Evolutionary conservation across 176 grass and related monocot genomes (phyloP).

Genomic region (Echinochloa phyllopogon): DNA sequence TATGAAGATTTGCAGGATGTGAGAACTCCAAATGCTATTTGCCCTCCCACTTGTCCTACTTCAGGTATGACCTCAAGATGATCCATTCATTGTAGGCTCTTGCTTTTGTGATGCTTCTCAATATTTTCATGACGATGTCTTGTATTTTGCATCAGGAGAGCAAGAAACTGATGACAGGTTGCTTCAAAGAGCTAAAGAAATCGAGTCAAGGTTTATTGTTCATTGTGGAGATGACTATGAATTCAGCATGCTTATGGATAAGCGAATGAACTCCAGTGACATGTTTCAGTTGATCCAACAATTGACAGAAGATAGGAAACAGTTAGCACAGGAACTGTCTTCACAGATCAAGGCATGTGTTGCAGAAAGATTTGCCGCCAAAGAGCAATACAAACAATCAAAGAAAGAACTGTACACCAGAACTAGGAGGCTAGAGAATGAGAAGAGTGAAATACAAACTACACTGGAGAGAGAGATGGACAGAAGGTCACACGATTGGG

Average conservation of each 20-base stretch:
- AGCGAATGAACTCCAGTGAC: conserved; percentile 40
- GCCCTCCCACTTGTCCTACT: not conserved
- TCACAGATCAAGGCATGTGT: conserved; percentile 87
- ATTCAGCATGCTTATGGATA: conserved; percentile 41
- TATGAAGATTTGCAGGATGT: conserved; percentile 68
- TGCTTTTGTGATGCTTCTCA: not conserved
- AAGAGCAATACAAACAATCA: conserved; percentile 66
- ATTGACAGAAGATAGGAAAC: conserved; percentile 73
- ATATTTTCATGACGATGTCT: conserved; percentile 24
- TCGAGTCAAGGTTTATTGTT: conserved; percentile 58
- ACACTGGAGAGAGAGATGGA: conserved; percentile 72
- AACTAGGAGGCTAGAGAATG: conserved; percentile 73
- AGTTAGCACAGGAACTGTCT: conserved; percentile 65
- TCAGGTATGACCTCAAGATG: conserved; percentile 27
- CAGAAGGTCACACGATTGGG: conserved; percentile 77
- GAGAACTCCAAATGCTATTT: conserved; percentile 32
- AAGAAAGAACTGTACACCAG: conserved; percentile 61
- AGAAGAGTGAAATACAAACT: conserved; percentile 69
- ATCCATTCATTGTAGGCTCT: not conserved
- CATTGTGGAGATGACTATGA: conserved; percentile 59
- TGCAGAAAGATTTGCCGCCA: conserved; percentile 64
- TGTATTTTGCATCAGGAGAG: conserved; percentile 32
- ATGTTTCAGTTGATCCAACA: conserved; percentile 64
- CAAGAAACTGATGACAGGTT: conserved; percentile 64
- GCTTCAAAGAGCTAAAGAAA: conserved; percentile 62